Percentiles rank a stretch among this genome's conserved stretches.
These are phyloP conservation scores for Diddensiella caesifluorescens DNA, from an alignment of 805 yeast species.

Conservation along the genomic window DNA sequence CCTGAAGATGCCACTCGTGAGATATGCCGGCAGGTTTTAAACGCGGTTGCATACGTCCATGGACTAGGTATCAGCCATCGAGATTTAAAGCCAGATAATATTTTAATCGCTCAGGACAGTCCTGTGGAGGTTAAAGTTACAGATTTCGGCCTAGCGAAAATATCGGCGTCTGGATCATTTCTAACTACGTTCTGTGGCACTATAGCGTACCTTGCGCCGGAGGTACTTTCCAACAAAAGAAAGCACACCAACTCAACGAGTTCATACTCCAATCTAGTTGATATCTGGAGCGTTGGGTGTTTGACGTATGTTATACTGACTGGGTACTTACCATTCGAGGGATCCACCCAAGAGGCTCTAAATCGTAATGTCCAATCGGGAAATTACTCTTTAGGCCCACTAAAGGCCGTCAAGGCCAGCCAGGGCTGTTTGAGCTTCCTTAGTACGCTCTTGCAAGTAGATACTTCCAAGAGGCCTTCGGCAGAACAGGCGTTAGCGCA, in stretches of 20 bases:
- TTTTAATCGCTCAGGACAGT: slow-evolving; percentile 81
- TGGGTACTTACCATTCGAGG: slow-evolving; percentile 92
- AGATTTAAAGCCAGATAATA: slow-evolving; percentile 94
- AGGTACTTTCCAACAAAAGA: slow-evolving; percentile 46
- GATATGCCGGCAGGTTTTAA: slow-evolving; percentile 74
- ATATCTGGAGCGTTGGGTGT: slow-evolving; percentile 98
- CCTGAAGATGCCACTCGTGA: slow-evolving; percentile 89
- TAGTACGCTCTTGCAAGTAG: slow-evolving; percentile 63
- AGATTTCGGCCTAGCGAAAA: slow-evolving; percentile 94
- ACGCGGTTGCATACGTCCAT: slow-evolving; percentile 85
- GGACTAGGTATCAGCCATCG: slow-evolving; percentile 89
- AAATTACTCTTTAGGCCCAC: slow-evolving; percentile 49
- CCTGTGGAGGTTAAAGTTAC: slow-evolving; percentile 91
- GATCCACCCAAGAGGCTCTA: slow-evolving; percentile 81
- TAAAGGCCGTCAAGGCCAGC: slow-evolving; percentile 62
- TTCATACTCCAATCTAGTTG: slow-evolving; percentile 79
- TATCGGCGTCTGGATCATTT: slow-evolving; percentile 73
- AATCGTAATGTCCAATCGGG: slow-evolving; percentile 73
- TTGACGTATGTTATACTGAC: slow-evolving; percentile 86
- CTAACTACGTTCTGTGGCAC: slow-evolving; percentile 98
- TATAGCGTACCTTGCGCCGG: slow-evolving; percentile 95
- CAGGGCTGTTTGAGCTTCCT: slow-evolving; percentile 68
- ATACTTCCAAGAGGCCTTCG: slow-evolving; percentile 65
- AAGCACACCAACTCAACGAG: slow-evolving; percentile 18
- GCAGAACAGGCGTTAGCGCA: slow-evolving; percentile 74